Conservation (phyloP, 2,329 filamentous ascomycete species). For the Calonectria henricotiae region DNA sequence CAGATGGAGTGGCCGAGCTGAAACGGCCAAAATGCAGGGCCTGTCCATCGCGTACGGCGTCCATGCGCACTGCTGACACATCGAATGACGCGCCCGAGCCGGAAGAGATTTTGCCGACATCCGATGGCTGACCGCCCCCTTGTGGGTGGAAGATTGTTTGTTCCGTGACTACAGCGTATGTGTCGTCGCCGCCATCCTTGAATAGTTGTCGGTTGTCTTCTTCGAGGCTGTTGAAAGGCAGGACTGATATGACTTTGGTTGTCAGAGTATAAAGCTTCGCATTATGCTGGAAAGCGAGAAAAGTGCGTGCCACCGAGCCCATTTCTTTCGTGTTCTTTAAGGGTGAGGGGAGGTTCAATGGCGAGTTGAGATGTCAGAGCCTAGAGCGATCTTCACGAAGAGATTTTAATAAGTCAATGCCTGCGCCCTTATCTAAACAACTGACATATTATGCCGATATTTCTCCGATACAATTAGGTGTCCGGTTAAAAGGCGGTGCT, state of each 20-base stretch:
- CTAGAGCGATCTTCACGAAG: neutral
- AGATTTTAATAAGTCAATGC: neutral
- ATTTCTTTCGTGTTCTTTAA: conserved; percentile 31
- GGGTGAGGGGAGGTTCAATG: neutral
- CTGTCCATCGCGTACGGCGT: conserved; percentile 65
- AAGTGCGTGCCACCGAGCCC: conserved; percentile 43
- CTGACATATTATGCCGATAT: conserved; percentile 1
- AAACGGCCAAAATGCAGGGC: conserved; percentile 80
- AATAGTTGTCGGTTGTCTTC: conserved; percentile 70
- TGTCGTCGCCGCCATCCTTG: conserved; percentile 68
- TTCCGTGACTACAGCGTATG: conserved; percentile 74
- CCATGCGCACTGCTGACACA: conserved; percentile 73
- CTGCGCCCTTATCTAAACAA: conserved; percentile 4
- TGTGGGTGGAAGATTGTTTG: conserved; percentile 84
- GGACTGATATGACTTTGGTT: conserved; percentile 65
- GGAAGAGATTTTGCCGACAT: conserved; percentile 72
- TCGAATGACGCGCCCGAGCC: conserved; percentile 59
- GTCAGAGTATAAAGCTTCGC: conserved; percentile 62
- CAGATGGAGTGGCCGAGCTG: conserved; percentile 35
- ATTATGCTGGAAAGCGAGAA: conserved; percentile 64
- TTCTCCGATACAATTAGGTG: neutral
- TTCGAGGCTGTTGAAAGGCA: conserved; percentile 67
- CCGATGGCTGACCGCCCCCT: conserved; percentile 82
- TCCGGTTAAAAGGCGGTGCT: neutral
- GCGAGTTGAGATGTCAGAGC: neutral